Evolutionary conservation across 2,329 filamentous ascomycete species (phyloP), one percentile per base, ranked within the genome.

Genomic region (Coleophoma crateriformis): DNA sequence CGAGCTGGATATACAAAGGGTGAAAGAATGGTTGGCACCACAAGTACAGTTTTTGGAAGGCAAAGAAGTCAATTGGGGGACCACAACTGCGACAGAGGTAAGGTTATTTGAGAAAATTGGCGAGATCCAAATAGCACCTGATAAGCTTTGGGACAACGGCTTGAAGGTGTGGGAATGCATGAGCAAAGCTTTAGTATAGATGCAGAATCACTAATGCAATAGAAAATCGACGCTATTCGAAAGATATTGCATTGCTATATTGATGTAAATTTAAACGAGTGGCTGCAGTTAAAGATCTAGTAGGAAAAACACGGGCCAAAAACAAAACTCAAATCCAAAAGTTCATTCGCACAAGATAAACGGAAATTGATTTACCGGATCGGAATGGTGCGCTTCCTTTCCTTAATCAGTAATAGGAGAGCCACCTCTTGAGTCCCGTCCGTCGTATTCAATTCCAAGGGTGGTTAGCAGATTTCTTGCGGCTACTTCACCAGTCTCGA

Each of bases 401-500:
- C 27, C 27, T 27, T 15, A 2, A 68, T 71, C 27, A 64, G 22
- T 33, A 3, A 44, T 44, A 45, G 48, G 56, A 41, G 55, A 53
- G 22, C 55, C 51, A 41, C 50, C 54, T 46, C 50, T 50, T 6
- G 55, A 52, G 51, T 64, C 62, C 41, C 56, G 48, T 8, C 62
- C 64, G 57, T 69, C 67, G 53, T 65, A 63, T 33, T 58, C 54
- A 47, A 69, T 58, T 10, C 62, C 67, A 52, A 72, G 65, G 3
- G 54, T 63, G 33, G 59, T 53, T 51, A 72, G 53, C 44, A 72
- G 53, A 54, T 71, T 71, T 50, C 60, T 63, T 27, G 69, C 69
- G 13, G 69, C 67, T 17, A 62, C 65, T 58, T 72, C 69, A 33
- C 69, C 69, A 14, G 68, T 70, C 46, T 67, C 67, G 52, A 71